Base-by-base conservation (phyloP, 75 land plant genomes). In the Pinus albicaulis region DNA sequence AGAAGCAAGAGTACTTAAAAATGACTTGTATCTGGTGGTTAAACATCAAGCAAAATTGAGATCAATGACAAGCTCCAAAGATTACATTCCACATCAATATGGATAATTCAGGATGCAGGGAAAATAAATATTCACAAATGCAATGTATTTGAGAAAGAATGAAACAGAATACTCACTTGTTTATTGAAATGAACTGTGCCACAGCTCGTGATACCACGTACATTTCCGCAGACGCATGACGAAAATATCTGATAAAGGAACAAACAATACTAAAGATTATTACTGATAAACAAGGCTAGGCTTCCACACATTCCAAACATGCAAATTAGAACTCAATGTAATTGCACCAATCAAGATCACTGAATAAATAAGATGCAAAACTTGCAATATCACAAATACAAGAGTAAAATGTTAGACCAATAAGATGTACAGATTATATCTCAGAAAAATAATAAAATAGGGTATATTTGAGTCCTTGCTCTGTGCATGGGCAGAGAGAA, bases 181-280 rank as follows among this genome's bases (percentile, higher is more conserved):
- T 97, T 48, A 95, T 91, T 22, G 96, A 88, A 66, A 98, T 82
- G 72, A 89, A 98, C 76, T 86, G 90, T 71, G 99, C 99, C 74
- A 98, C 60, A 34, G 91, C 87, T 82, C 81, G 83, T 3, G 98
- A 89, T 52, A 98, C 76, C 28, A 88, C 92, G 79, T 82, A 91
- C 59, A 95, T 81, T 74, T 92, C 90, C 24, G 95, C 99, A 72
- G 88, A 87, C 14, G 99, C 98, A 91, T 98, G 96, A 64, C 93
- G 90, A 59, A 91, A 85, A 71, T 98, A 98, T 56, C 99, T 98
- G 83, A 56, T 70, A 2, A 59, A 61, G 10, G 34, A 59, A 22
- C 53, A 82, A 59, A 20, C 59, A 41, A 22, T 57, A 59, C 53
- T 48, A 58, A 57, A 52, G 8, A 15, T 55, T 71, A 53, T 72